phyloP scores from a whole-genome alignment of 2,329 filamentous ascomycete species.

The Claviceps paspali region DNA sequence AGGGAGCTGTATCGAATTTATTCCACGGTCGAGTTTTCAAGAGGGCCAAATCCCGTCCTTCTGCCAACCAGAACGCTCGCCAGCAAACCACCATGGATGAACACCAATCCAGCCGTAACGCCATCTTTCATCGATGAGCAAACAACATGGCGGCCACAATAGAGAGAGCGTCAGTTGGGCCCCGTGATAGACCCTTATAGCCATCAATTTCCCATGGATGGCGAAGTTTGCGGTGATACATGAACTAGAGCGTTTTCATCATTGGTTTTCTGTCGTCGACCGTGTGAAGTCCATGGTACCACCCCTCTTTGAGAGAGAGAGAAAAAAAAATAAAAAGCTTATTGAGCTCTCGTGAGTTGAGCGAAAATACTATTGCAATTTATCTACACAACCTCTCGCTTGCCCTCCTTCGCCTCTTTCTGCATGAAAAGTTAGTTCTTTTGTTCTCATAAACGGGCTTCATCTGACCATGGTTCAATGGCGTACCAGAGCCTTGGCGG shows the following conservation, averaged over 20 bases:
- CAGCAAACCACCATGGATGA: neutral
- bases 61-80: neutral
- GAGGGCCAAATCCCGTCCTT: no score
- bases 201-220: neutral
- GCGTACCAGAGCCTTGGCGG: slow-evolving; percentile 89
- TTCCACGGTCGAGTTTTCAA: no score
- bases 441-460: neutral
- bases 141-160: neutral
- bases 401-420: slow-evolving; percentile 98
- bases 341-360: neutral
- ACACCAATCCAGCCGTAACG: neutral
- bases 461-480: slow-evolving; percentile 10
- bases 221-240: neutral
- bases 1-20: no score
- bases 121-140: neutral
- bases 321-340: no score
- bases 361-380: neutral
- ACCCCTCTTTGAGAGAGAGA: no score
- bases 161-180: neutral
- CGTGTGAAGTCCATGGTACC: no score
- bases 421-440: slow-evolving; percentile 29
- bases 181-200: neutral
- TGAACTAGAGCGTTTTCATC: neutral
- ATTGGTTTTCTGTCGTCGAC: neutral
- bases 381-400: slow-evolving; percentile 66